Base-by-base conservation (phyloP, 2,329 filamentous ascomycete species). In the Emmonsiellopsis sp. region DNA sequence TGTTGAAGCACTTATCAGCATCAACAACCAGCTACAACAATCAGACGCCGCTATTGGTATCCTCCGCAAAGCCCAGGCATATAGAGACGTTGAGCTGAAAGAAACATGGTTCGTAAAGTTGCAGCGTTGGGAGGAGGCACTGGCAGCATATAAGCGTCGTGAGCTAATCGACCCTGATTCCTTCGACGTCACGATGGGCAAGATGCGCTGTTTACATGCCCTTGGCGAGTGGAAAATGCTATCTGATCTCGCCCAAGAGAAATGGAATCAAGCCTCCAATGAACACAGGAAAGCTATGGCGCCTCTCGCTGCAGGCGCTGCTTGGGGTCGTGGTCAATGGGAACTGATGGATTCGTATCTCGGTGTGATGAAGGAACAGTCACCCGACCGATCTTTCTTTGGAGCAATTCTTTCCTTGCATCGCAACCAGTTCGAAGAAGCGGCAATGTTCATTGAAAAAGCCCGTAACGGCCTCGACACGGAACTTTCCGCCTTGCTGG, bases 51-150 rank as follows among this genome's bases (percentile, higher is more conserved):
- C 93, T 42, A 97, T 99, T 62, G 93, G 93, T 70, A 99, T 99
- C 56, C 78, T 99, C 54, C 85, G 93, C 50, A 95, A 95, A 72
- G 93, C 93, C 7, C 93, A 98, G 69, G 83, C 89, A 43, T 98
- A 97, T 69, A 88, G 89, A 61, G 93, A 98, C 65, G 95, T 99
- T 32, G 89, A 95, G 65, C 79, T 98, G 49, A 89, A 95, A 56
- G 93, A 99, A 73, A 96, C 91, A 0, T 99, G 93, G 93, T 98
- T 96, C 61, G 94, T 98, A 71, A 97, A 96, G 74, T 76, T 99
- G 47, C 90, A 97, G 69, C 84, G 93, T 55, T 99, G 94, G 94
- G 94, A 98, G 60, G 94, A 98, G 70, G 93, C 93, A 2, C 76
- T 99, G 53, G 83, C 85, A 45, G 94, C 93, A 15, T 58, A 58